phyloP scores from a whole-genome alignment of 768 basidiomycete genomes.

The Gelatoporia subvermispora region DNA sequence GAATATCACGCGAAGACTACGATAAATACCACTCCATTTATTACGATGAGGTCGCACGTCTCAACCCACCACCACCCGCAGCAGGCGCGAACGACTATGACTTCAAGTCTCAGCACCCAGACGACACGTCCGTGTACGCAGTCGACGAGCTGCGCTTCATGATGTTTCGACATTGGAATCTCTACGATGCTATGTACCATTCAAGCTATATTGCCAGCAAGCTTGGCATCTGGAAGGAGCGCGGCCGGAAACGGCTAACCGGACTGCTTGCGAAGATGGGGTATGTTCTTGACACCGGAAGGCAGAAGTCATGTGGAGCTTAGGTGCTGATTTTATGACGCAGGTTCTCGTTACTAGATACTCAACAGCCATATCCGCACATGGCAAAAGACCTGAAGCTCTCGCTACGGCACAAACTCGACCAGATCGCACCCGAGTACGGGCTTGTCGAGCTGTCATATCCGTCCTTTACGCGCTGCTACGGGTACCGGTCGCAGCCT shows the following conservation, averaged over 20 bases:
- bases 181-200: conserved; percentile 98
- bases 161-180: conserved; percentile 94
- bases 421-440: conserved; percentile 89
- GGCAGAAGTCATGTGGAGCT: background rate
- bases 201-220: conserved; percentile 94
- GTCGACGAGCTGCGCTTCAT: conserved; percentile 92
- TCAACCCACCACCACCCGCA: conserved; percentile 62
- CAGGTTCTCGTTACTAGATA: conserved; percentile 92
- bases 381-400: conserved; percentile 96
- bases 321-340: background rate
- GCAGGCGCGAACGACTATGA: conserved; percentile 33
- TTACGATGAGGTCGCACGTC: conserved; percentile 87
- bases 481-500: conserved; percentile 84
- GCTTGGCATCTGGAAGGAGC: conserved; percentile 95
- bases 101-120: conserved; percentile 60
- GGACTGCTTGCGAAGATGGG: conserved; percentile 98
- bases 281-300: conserved; percentile 37
- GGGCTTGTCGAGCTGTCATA: conserved; percentile 91
- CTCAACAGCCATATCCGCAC: conserved; percentile 88
- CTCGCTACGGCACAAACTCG: conserved; percentile 72
- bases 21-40: conserved; percentile 77
- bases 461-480: conserved; percentile 89
- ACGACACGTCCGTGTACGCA: conserved; percentile 77
- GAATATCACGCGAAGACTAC: conserved; percentile 83
- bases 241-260: conserved; percentile 81